Base-by-base conservation (phyloP, 345 rosid genomes). In the Eucalyptus melliodora region DNA sequence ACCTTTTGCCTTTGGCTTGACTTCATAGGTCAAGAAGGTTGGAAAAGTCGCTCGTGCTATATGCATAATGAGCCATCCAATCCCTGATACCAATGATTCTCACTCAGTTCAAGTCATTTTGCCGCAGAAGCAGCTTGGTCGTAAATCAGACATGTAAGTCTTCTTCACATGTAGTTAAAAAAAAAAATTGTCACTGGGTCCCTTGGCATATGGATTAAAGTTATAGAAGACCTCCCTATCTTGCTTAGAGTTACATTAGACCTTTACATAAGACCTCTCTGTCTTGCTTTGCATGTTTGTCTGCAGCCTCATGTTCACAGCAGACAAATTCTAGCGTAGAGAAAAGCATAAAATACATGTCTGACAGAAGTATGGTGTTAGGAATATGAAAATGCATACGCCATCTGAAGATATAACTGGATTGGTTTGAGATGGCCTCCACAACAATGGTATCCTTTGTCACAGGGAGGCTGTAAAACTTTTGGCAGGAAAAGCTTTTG, bases 41-140 rank as follows among this genome's bases (percentile, higher is more conserved):
- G 98, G 98, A 40, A 96, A 83, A 90, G 99, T 98, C 81, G 98
- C 98, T 56, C 96, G 99, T 90, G 99, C 99, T n/a, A 93, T 98
- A 42, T 97, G 98, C 83, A 95, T 98, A 89, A 96, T 98, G 98
- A 98, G 96, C 92, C 99, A 98, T 91, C 98, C 99, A 16, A 95
- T 98, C 91, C 98, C 97, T 67, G 88, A 93, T 92, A 98, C 99
- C 88, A 92, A 94, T 51, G 96, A 96, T 88, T 97, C 97, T 91
- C 99, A 96, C 92, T 97, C 98, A 23, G 97, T 92, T 27, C 99
- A 97, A 92, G 97, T 97, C 92, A 98, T 98, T 91, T 92, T 97
- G 88, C 99, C 99, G 6, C 99, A 98, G 91, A 98, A 97, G 93
- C 99, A 98, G 90, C 95, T 98, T 51, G 96, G 94, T 65, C 99